Conservation (phyloP, 805 yeast genomes). For the Yamadazyma insecticola region DNA sequence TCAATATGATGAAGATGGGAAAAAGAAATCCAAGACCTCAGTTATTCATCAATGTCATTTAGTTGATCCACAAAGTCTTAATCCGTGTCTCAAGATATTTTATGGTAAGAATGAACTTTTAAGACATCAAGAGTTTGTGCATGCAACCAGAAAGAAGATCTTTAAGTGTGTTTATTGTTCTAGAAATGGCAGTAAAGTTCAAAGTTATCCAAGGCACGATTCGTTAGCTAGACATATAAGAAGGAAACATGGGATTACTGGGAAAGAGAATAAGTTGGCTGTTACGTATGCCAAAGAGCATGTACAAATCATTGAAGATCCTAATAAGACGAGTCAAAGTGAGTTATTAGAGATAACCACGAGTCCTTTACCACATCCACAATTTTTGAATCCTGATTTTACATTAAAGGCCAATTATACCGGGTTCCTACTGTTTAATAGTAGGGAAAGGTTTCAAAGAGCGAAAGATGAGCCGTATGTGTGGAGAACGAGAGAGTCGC, state of each 20-base stretch:
- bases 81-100: constrained; percentile 35
- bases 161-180: constrained; percentile 39
- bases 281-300: constrained; percentile 41
- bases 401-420: constrained; percentile 25
- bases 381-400: constrained; percentile 25
- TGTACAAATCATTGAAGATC: constrained; percentile 35
- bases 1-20: background rate
- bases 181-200: constrained; percentile 27
- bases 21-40: constrained; percentile 3
- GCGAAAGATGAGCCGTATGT: background rate
- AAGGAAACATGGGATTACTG: constrained; percentile 41
- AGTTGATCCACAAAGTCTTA: constrained; percentile 25
- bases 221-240: constrained; percentile 41
- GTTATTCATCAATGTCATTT: constrained; percentile 40
- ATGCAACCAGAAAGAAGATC: constrained; percentile 39
- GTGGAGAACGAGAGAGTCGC: too few relatives aligned
- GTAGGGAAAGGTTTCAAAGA: constrained; percentile 10
- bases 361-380: constrained; percentile 27
- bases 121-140: constrained; percentile 43
- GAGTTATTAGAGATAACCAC: constrained; percentile 10
- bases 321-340: constrained; percentile 7
- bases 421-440: constrained; percentile 26
- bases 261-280: constrained; percentile 40
- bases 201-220: constrained; percentile 42
- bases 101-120: constrained; percentile 41